Conservation (phyloP, 2,329 filamentous ascomycete species). For the Byssochlamys sp. region DNA sequence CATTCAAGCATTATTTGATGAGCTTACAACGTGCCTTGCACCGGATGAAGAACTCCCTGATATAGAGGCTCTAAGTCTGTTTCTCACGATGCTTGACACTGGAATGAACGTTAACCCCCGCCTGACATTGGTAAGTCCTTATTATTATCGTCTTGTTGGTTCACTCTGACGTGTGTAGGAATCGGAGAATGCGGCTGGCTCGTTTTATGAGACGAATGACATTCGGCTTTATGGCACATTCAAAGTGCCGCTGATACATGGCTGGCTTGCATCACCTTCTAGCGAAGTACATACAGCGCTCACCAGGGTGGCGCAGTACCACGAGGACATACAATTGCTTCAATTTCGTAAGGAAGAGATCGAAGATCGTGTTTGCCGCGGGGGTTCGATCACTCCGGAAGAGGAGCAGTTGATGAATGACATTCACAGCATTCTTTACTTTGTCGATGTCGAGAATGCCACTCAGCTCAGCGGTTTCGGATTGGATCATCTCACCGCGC, state of each 20-base stretch:
- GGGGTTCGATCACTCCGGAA: slow-evolving; percentile 52
- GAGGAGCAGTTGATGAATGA: slow-evolving; percentile 78
- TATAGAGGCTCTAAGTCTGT: slow-evolving; percentile 75
- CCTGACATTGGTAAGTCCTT: slow-evolving; percentile 53
- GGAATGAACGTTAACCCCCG: slow-evolving; percentile 97
- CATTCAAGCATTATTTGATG: slow-evolving; percentile 83
- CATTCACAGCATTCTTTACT: slow-evolving; percentile 72
- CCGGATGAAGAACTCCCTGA: slow-evolving; percentile 67
- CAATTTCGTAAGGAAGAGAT: slow-evolving; percentile 83
- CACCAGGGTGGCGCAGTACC: slow-evolving; percentile 65
- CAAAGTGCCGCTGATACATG: slow-evolving; percentile 77
- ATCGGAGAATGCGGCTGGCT: slow-evolving; percentile 46
- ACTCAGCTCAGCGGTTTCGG: slow-evolving; percentile 82
- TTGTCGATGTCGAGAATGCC: slow-evolving; percentile 60
- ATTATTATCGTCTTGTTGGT: not conserved
- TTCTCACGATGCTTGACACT: slow-evolving; percentile 79
- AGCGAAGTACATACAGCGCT: slow-evolving; percentile 63
- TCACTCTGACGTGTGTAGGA: slow-evolving; percentile 34
- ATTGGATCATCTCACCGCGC: slow-evolving; percentile 61
- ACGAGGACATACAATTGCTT: slow-evolving; percentile 84
- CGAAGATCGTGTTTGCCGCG: slow-evolving; percentile 61
- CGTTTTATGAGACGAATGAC: slow-evolving; percentile 77
- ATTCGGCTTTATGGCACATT: slow-evolving; percentile 90
- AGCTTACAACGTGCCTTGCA: slow-evolving; percentile 70
- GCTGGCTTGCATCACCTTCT: slow-evolving; percentile 66